These are phyloP conservation scores for Immersiella caudata DNA, from an alignment of 495 filamentous ascomycete species.

Conservation along the genomic window DNA sequence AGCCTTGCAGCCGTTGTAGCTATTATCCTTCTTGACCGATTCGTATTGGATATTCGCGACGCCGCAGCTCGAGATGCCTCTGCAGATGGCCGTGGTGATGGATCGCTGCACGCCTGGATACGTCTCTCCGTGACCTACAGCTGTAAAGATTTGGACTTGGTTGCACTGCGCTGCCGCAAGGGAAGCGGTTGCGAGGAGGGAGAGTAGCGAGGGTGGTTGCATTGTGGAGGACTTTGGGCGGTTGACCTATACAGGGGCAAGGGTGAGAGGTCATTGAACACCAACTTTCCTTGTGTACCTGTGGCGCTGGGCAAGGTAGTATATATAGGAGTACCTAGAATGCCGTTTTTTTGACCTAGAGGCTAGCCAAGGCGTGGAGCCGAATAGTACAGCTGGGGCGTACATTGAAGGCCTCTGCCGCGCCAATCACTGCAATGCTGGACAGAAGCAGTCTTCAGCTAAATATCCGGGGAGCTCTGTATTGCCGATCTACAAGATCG, in stretches of 20 bases:
- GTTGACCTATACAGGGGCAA: neutral
- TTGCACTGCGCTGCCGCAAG: conserved; percentile 17
- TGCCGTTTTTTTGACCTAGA: neutral
- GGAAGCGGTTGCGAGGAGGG: conserved; percentile 11
- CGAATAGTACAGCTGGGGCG: neutral
- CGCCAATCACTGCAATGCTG: conserved; percentile 13
- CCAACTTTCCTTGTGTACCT: conserved; percentile 6
- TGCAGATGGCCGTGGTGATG: conserved; percentile 11
- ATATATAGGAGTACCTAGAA: conserved; percentile 12
- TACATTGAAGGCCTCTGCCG: conserved; percentile 12
- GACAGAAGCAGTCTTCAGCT: neutral
- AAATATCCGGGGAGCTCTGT: conserved; percentile 6
- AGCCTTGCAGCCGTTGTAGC: conserved; percentile 16
- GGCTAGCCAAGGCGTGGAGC: neutral
- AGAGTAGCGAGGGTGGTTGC: neutral
- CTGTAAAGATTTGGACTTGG: conserved; percentile 13
- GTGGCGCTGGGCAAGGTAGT: conserved; percentile 6
- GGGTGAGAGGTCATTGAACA: conserved; percentile 7
- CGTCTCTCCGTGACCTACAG: conserved; percentile 11
- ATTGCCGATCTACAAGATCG: conserved; percentile 12
- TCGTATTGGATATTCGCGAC: conserved; percentile 15
- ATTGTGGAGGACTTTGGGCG: conserved; percentile 6
- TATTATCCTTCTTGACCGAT: conserved; percentile 8
- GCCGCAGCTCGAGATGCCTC: conserved; percentile 13
- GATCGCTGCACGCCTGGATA: conserved; percentile 5